These are phyloP conservation scores for Pleomassaria siparia DNA, from an alignment of 2,329 filamentous ascomycete species.

Conservation along the genomic window DNA sequence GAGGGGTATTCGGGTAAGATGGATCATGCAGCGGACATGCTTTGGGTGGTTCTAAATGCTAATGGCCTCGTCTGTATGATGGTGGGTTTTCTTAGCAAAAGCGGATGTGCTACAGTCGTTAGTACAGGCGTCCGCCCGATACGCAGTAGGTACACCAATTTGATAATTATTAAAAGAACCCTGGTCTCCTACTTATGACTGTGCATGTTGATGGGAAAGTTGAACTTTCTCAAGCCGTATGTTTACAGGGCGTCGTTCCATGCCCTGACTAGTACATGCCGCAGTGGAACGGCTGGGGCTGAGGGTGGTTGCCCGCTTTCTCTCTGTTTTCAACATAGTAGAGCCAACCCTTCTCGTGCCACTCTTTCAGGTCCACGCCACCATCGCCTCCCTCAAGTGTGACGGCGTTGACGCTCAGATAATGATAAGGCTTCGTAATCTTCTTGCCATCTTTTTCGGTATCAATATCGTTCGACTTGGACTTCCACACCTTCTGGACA, in stretches of 20 bases:
- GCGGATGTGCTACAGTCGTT: too few species aligned
- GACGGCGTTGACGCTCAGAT: slow-evolving; percentile 38
- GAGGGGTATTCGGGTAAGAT: too few species aligned
- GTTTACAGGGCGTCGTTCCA: not conserved
- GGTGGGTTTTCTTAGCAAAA: too few species aligned
- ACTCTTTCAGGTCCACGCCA: slow-evolving; percentile 33
- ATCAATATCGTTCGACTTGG: slow-evolving; percentile 13
- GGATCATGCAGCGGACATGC: too few species aligned
- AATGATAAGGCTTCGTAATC: slow-evolving; percentile 17
- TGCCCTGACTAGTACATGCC: not conserved
- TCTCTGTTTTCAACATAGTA: slow-evolving; percentile 25
- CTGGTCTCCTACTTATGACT: not conserved
- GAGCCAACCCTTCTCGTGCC: slow-evolving; percentile 39
- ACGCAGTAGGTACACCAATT: too few species aligned
- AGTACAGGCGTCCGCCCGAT: too few species aligned
- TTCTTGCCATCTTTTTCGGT: slow-evolving; percentile 16
- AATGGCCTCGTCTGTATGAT: too few species aligned
- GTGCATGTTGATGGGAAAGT: not conserved
- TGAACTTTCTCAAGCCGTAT: not conserved
- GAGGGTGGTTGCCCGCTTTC: not conserved
- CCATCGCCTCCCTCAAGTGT: slow-evolving; percentile 25
- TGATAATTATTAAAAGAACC: too few species aligned
- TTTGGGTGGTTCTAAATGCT: too few species aligned
- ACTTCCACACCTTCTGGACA: slow-evolving; percentile 26
- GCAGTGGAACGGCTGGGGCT: not conserved